Conservation (phyloP, 2,329 filamentous ascomycete species). For the Bimuria novae-zelandiae region DNA sequence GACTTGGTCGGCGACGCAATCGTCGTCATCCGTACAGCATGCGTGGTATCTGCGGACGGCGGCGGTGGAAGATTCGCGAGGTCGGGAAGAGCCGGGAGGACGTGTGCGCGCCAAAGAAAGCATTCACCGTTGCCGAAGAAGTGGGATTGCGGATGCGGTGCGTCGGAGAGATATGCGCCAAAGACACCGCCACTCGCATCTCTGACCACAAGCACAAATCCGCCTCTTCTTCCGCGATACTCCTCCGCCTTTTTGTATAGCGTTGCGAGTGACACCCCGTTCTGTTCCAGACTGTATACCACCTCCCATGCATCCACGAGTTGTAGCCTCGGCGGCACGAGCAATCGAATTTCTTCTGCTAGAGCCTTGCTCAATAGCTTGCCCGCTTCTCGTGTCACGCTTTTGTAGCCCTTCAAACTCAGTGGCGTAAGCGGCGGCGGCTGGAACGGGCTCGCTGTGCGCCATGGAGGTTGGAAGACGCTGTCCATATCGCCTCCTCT, state of each 20-base stretch:
- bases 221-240: constrained; percentile 71
- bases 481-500: constrained; percentile 56
- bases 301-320: constrained; percentile 86
- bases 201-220: constrained; percentile 85
- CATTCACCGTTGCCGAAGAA: constrained; percentile 98
- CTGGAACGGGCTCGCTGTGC: constrained; percentile 77
- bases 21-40: constrained; percentile 66
- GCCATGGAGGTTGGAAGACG: constrained; percentile 64
- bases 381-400: constrained; percentile 62
- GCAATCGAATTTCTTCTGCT: constrained; percentile 89
- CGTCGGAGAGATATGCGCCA: constrained; percentile 90
- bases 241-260: constrained; percentile 79
- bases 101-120: constrained; percentile 81
- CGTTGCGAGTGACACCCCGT: constrained; percentile 85
- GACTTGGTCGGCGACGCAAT: constrained; percentile 38
- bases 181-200: constrained; percentile 82
- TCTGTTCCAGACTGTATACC: constrained; percentile 86
- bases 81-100: constrained; percentile 60
- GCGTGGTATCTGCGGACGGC: constrained; percentile 68
- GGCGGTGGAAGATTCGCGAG: constrained; percentile 68
- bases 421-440: constrained; percentile 87
- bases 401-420: constrained; percentile 67
- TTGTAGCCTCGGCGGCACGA: constrained; percentile 84
- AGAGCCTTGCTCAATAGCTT: constrained; percentile 72
- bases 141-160: constrained; percentile 76